A percentile compares a stretch with the other conserved stretches of the same genome.
Evolutionary conservation across 2,329 filamentous ascomycete species (phyloP).

Genomic region (Cadophora sp.): DNA sequence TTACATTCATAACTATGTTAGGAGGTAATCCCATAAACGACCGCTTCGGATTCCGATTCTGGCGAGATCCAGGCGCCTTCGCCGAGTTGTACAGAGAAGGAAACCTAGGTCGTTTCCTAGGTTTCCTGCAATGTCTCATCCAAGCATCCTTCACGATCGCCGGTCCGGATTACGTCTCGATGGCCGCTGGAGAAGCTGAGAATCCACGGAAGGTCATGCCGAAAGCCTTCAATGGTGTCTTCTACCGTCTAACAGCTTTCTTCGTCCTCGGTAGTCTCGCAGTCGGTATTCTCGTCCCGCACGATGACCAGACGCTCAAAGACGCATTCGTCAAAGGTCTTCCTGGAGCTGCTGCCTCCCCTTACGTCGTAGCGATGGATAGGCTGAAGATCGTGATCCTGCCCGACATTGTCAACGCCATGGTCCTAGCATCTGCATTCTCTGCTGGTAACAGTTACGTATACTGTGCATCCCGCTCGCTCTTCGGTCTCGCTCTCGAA

Average conservation of each 20-base stretch:
- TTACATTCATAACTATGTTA: constrained; percentile 68
- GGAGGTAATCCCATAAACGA: constrained; percentile 65
- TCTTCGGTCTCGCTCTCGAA: constrained; percentile 71
- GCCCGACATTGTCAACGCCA: constrained; percentile 72
- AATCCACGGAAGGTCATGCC: constrained; percentile 69
- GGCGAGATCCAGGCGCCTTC: constrained; percentile 55
- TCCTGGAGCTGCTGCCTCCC: constrained; percentile 46
- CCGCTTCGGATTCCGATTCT: constrained; percentile 62
- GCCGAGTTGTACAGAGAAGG: constrained; percentile 58
- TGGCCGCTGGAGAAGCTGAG: constrained; percentile 74
- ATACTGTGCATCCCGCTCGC: constrained; percentile 71
- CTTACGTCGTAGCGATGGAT: constrained; percentile 65
- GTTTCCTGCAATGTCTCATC: constrained; percentile 63
- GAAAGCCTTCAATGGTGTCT: constrained; percentile 73
- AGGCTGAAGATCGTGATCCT: constrained; percentile 67
- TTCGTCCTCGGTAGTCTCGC: constrained; percentile 72
- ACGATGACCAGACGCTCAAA: constrained; percentile 64
- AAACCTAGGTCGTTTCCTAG: constrained; percentile 62
- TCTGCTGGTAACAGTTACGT: constrained; percentile 65
- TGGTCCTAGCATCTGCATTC: constrained; percentile 70
- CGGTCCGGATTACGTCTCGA: constrained; percentile 72
- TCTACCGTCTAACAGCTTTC: constrained; percentile 74
- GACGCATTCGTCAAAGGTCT: constrained; percentile 56
- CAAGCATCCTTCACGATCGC: constrained; percentile 69
- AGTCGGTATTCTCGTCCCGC: constrained; percentile 70